phyloP scores from a whole-genome alignment of 306 rosid species.

The Acacia acuminata region DNA sequence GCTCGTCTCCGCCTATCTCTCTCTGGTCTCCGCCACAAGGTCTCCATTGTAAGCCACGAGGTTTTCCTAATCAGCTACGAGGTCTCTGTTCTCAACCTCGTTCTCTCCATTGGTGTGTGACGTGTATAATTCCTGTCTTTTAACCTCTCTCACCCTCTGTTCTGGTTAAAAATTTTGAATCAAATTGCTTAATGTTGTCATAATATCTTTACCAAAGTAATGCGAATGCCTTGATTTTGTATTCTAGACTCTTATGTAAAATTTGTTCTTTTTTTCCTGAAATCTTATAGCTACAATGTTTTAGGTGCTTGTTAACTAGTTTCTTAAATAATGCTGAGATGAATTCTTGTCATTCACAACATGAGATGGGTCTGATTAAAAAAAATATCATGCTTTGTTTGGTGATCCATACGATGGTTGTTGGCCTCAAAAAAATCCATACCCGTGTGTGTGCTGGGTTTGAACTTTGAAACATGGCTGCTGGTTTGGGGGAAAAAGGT shows the following conservation, averaged over 20 bases:
- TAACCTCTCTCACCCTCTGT: conserved; percentile 47
- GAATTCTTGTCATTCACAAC: not conserved
- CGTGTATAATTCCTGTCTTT: conserved; percentile 41
- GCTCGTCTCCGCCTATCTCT: too few species aligned
- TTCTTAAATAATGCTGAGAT: not conserved
- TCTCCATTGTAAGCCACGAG: too few species aligned
- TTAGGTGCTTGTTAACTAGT: not conserved
- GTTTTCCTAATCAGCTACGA: too few species aligned
- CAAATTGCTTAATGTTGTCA: conserved; percentile 45
- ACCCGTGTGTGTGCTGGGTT: too few species aligned
- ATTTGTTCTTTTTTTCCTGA: conserved; percentile 12
- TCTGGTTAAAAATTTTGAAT: conserved; percentile 46
- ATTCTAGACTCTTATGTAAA: conserved; percentile 30
- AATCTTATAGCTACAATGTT: not conserved
- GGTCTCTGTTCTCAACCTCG: too few species aligned
- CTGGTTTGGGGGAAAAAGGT: too few species aligned
- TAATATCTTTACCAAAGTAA: conserved; percentile 47
- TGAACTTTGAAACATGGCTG: too few species aligned
- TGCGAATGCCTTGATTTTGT: conserved; percentile 40
- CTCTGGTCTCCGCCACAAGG: too few species aligned
- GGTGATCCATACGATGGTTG: not conserved
- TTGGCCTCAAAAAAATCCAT: not conserved
- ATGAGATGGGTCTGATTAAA: not conserved
- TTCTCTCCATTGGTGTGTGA: conserved; percentile 31
- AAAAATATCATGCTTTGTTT: not conserved